phyloP scores from a whole-genome alignment of 1,284 basidiomycete species.

The Ustilago xerochloae region DNA sequence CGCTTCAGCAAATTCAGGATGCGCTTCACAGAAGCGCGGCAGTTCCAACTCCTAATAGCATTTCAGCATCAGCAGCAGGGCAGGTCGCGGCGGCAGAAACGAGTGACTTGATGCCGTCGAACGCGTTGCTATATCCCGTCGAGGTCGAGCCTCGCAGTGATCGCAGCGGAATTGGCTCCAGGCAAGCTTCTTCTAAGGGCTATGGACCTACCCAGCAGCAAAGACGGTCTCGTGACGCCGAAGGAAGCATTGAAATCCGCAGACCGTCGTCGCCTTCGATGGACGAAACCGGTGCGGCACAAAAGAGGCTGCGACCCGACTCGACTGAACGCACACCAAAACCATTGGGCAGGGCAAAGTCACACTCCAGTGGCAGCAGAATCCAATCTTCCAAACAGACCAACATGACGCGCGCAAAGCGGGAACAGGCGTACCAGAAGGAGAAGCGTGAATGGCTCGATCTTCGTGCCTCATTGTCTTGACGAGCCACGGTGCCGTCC shows the following conservation, averaged over 20 bases:
- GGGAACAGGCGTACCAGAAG: conserved; percentile 22
- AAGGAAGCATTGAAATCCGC: conserved; percentile 25
- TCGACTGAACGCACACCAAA: neutral
- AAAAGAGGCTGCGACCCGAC: conserved; percentile 6
- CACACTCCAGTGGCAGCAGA: neutral
- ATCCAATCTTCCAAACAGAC: neutral
- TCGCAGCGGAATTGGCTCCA: conserved; percentile 13
- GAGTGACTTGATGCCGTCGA: neutral
- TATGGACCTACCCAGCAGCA: neutral
- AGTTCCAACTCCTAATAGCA: too few relatives aligned
- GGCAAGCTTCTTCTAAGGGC: neutral
- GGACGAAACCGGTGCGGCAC: neutral
- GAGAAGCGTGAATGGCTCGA: conserved; percentile 33
- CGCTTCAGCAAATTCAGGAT: conserved; percentile 13
- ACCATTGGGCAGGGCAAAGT: neutral
- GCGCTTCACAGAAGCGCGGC: neutral
- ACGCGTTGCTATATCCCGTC: conserved; percentile 22
- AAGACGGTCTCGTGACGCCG: conserved; percentile 15
- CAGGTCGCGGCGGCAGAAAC: neutral
- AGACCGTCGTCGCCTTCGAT: conserved; percentile 2
- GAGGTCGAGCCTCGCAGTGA: conserved; percentile 20
- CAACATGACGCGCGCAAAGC: conserved; percentile 10
- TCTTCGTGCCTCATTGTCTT: conserved; percentile 28
- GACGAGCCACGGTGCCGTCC: neutral
- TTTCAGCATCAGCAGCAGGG: neutral